phyloP scores from a whole-genome alignment of 306 rosid genomes.

The Senna siamea region DNA sequence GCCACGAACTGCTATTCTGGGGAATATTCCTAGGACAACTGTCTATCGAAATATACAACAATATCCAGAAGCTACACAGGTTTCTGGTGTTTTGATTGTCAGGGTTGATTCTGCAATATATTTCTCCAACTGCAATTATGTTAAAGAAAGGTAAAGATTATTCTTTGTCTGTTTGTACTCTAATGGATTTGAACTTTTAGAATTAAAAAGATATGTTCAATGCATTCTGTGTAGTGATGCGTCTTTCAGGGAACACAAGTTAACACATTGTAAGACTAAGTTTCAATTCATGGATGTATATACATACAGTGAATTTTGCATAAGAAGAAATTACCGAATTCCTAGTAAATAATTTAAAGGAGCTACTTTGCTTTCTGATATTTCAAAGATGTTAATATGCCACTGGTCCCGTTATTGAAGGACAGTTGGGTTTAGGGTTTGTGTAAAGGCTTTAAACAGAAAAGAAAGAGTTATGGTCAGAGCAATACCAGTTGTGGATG shows the following conservation, averaged over 20 bases:
- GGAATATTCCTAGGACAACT: constrained; percentile 80
- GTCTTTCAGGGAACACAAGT: not conserved
- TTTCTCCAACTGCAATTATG: constrained; percentile 92
- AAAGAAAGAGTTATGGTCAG: not conserved
- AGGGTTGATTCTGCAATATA: constrained; percentile 94
- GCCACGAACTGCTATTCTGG: constrained; percentile 86
- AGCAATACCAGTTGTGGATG: not conserved
- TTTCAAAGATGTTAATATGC: too few relatives aligned
- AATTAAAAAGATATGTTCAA: not conserved
- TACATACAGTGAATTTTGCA: not conserved
- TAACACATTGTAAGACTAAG: not conserved
- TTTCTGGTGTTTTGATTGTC: constrained; percentile 79
- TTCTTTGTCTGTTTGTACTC: constrained; percentile 27
- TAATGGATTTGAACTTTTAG: not conserved
- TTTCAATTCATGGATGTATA: not conserved
- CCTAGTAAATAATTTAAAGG: too few relatives aligned
- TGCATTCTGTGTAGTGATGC: not conserved
- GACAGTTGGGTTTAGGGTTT: constrained; percentile 3
- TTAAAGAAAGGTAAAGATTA: constrained; percentile 76
- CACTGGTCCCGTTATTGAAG: too few relatives aligned
- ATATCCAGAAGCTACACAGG: constrained; percentile 82
- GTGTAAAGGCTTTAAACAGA: not conserved
- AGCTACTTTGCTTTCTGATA: not conserved
- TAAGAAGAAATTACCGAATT: not conserved
- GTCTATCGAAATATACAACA: constrained; percentile 91